Evolutionary conservation across 2,329 filamentous ascomycete genomes (phyloP).

Genomic region (Calonectria naviculata): DNA sequence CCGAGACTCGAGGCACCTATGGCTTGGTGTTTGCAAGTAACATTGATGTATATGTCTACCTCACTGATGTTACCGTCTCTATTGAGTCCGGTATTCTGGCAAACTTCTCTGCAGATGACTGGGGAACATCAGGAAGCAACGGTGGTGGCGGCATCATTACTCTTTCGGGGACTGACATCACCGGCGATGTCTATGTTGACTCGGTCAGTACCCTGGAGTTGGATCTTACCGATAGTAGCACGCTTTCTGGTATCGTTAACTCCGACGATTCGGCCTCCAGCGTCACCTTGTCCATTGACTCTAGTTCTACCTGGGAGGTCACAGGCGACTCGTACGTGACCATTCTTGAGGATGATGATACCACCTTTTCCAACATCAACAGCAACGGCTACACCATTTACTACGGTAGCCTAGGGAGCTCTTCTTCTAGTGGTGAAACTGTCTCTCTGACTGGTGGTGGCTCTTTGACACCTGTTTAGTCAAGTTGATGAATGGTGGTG

Average conservation of each 20-base stretch:
- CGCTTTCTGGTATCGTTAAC: background rate
- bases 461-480: conserved; percentile 8
- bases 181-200: conserved; percentile 11
- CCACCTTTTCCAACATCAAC: conserved; percentile 12
- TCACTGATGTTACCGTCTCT: conserved; percentile 8
- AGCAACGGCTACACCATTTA: conserved; percentile 12
- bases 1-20: conserved; percentile 4
- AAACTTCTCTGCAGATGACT: conserved; percentile 14
- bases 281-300: background rate
- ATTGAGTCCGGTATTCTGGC: conserved; percentile 14
- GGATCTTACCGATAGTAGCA: conserved; percentile 5
- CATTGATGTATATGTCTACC: conserved; percentile 9
- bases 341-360: conserved; percentile 2
- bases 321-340: conserved; percentile 13
- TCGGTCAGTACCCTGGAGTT: conserved; percentile 6
- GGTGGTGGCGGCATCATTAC: conserved; percentile 1
- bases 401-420: conserved; percentile 4
- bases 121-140: conserved; percentile 17
- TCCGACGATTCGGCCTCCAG: background rate
- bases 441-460: conserved; percentile 8
- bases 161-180: conserved; percentile 3
- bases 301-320: conserved; percentile 9
- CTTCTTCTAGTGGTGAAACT: conserved; percentile 3
- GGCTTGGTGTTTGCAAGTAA: conserved; percentile 11
- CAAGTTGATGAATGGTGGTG: too few relatives aligned